Conservation (phyloP, 1,139 yeast species). For the Trichomonascaceae sp. region DNA sequence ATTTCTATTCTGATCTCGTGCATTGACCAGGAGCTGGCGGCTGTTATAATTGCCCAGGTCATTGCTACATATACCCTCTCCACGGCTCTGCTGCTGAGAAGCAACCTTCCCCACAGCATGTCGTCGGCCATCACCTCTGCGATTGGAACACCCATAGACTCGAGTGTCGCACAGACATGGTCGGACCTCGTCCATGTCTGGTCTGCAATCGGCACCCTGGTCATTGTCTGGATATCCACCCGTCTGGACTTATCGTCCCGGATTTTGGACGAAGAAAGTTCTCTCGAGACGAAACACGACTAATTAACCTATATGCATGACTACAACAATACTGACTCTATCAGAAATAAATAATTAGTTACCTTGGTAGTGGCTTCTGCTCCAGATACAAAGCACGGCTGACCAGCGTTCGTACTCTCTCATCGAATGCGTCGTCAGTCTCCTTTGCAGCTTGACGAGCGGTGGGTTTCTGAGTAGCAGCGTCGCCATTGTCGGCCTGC, state of each 20-base stretch:
- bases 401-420: too few relatives aligned
- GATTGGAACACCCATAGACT: slow-evolving; percentile 36
- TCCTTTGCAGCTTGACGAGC: too few relatives aligned
- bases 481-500: too few relatives aligned
- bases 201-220: slow-evolving; percentile 39
- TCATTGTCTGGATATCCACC: slow-evolving; percentile 26
- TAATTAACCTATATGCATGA: slow-evolving; percentile 4
- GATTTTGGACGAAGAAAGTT: slow-evolving; percentile 18
- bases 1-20: neutral
- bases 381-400: too few relatives aligned
- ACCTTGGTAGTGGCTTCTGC: too few relatives aligned
- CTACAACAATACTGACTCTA: too few relatives aligned
- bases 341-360: too few relatives aligned
- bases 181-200: slow-evolving; percentile 62
- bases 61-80: slow-evolving; percentile 72
- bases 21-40: slow-evolving; percentile 9
- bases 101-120: slow-evolving; percentile 53
- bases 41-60: slow-evolving; percentile 51
- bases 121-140: slow-evolving; percentile 42
- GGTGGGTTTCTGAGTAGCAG: too few relatives aligned
- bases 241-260: slow-evolving; percentile 7
- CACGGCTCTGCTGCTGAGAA: slow-evolving; percentile 62
- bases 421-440: too few relatives aligned
- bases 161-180: slow-evolving; percentile 60
- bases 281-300: slow-evolving; percentile 17